A percentile compares a stretch with the other conserved stretches of the same genome.
phyloP scores from a whole-genome alignment of 192 early-diverging fungal species.

The Rhizoclosmatium sp. region DNA sequence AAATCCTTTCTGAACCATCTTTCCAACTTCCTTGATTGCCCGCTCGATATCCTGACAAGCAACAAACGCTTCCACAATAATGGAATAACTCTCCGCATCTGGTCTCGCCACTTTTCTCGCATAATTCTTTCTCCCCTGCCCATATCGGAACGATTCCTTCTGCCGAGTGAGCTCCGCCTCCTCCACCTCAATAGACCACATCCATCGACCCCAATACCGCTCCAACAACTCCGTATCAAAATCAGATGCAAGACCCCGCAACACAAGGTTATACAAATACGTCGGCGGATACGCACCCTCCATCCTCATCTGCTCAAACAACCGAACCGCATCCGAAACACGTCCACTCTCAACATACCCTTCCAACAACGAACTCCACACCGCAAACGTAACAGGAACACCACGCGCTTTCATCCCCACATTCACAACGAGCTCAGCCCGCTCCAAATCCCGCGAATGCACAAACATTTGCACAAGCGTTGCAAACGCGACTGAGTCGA shows the following conservation, averaged over 20 bases:
- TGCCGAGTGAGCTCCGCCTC: background rate
- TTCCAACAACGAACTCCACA: conserved; percentile 31
- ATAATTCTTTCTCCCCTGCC: background rate
- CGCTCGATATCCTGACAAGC: conserved; percentile 19
- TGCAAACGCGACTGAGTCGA: conserved; percentile 41
- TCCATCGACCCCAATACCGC: conserved; percentile 34
- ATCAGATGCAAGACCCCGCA: conserved; percentile 38
- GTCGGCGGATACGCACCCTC: conserved; percentile 21
- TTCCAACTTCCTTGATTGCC: conserved; percentile 26
- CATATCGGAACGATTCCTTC: background rate
- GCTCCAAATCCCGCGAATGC: conserved; percentile 1
- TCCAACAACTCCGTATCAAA: conserved; percentile 28
- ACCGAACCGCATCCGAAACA: conserved; percentile 35
- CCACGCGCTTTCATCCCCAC: conserved; percentile 15
- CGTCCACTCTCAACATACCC: conserved; percentile 32
- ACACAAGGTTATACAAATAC: conserved; percentile 38
- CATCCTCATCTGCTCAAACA: conserved; percentile 36
- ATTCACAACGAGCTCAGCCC: conserved; percentile 35
- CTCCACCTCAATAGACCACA: conserved; percentile 25
- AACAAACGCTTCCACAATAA: conserved; percentile 41
- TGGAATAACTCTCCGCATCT: conserved; percentile 36
- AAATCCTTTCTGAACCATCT: conserved; percentile 34
- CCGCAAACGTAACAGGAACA: conserved; percentile 9
- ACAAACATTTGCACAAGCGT: conserved; percentile 39
- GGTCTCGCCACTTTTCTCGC: conserved; percentile 10